Evolutionary conservation across 495 filamentous ascomycete species (phyloP), one percentile per base, ranked within the genome.

Genomic region (Neurospora cerealis): DNA sequence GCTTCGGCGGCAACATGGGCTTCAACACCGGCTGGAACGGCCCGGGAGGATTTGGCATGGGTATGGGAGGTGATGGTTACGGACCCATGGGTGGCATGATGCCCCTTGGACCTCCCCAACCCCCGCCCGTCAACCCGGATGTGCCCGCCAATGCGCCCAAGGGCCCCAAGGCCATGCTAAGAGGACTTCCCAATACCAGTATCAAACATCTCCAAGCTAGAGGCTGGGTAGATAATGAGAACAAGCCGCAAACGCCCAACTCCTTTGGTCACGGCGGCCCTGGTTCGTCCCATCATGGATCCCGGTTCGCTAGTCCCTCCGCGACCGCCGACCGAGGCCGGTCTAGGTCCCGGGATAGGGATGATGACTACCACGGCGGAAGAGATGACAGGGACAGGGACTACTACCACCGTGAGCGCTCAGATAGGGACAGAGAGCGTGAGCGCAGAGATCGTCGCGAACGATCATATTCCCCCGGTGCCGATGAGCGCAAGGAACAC

Each of bases 131-230:
- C 72, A 75, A 76, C 41, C 83, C 83, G 32, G 86, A 87, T 78
- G 83, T 86, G 34, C 87, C 86, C 19, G 75, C 86, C 60, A 89
- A 88, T 81, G 96, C 96, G 36, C 96, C 96, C 38, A 96, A 91
- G 70, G 96, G 93, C 2, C 96, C 96, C 3, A 94, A 96, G 81
- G 96, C 96, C 21, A 94, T 98, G 90, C 85, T 96, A 75, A 89
- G 95, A 78, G 94, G 95, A 21, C 86, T 91, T 28, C 91, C 92
- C 70, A 95, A 94, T 81, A 93, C 91, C 62, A 91, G 90, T 80
- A 87, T 89, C 77, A 80, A 80, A 71, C 81, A 85, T 72, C 79
- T 89, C 60, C 84, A 86, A 81, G 86, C 84, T 46, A 80, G 86
- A 73, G 84, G 84, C 72, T 82, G 79, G 77, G 82, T 86, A 21